These are phyloP conservation scores for Rhododendron kiyosumense DNA, from an alignment of 148 eudicot genomes.

Conservation along the genomic window DNA sequence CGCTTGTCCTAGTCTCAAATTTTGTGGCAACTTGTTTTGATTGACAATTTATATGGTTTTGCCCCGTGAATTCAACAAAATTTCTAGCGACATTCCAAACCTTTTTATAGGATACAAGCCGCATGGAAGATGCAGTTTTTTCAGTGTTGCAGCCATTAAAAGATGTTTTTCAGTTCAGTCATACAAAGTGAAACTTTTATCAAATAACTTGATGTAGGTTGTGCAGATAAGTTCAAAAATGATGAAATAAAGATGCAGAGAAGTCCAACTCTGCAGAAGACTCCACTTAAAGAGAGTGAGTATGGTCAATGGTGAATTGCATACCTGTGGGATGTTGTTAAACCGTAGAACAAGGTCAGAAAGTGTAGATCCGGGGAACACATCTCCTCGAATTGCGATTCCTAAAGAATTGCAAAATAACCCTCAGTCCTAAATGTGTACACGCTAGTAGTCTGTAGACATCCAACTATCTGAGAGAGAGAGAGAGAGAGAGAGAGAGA, in stretches of 20 bases:
- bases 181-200: background rate
- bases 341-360: conserved; percentile 95
- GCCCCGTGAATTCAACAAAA: background rate
- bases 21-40: background rate
- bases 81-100: background rate
- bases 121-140: background rate
- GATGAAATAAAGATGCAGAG: background rate
- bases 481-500: too few relatives aligned
- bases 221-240: background rate
- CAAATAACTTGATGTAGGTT: background rate
- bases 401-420: conserved; percentile 33
- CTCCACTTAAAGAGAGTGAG: background rate
- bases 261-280: background rate
- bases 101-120: background rate
- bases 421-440: background rate
- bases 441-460: background rate
- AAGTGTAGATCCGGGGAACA: conserved; percentile 96
- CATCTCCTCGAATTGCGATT: conserved; percentile 98
- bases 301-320: background rate
- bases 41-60: background rate
- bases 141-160: background rate
- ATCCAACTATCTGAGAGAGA: background rate
- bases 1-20: background rate
- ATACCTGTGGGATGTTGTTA: conserved; percentile 97
- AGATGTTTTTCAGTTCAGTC: background rate